Conservation (phyloP, 75 land plant species). For the Cunninghamia lanceolata region DNA sequence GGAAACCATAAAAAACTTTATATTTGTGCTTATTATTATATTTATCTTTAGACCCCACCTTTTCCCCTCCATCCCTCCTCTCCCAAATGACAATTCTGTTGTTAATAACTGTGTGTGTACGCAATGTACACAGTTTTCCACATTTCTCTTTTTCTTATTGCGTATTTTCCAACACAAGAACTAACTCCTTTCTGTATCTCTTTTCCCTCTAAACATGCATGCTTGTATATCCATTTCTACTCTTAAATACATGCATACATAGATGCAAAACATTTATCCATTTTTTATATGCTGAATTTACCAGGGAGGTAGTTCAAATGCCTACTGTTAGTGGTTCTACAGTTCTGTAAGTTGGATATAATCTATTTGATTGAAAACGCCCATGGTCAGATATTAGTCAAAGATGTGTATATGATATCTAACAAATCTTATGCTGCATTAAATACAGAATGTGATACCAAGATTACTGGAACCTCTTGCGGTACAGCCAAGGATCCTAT, state of each 20-base stretch:
- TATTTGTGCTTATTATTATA: background rate
- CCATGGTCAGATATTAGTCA: background rate
- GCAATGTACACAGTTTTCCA: background rate
- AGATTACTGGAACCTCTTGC: constrained; percentile 12
- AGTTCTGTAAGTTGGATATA: background rate
- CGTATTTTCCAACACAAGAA: background rate
- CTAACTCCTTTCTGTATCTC: background rate
- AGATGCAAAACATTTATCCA: background rate
- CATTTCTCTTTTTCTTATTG: background rate
- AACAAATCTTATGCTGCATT: background rate
- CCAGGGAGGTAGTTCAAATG: background rate
- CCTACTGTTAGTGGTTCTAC: background rate
- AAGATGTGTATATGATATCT: background rate
- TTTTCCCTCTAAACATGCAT: background rate
- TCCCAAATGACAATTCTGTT: background rate
- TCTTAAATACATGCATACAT: background rate
- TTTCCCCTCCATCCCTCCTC: background rate
- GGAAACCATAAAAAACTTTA: background rate
- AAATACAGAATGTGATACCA: constrained; percentile 36
- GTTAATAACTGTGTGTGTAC: background rate
- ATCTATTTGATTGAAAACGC: background rate
- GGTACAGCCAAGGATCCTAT: constrained; percentile 15
- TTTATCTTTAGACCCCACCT: background rate
- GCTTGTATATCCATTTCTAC: background rate
- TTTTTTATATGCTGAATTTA: background rate